Conservation (phyloP, 768 basidiomycete species). For the Psilocybe cyanescens region DNA sequence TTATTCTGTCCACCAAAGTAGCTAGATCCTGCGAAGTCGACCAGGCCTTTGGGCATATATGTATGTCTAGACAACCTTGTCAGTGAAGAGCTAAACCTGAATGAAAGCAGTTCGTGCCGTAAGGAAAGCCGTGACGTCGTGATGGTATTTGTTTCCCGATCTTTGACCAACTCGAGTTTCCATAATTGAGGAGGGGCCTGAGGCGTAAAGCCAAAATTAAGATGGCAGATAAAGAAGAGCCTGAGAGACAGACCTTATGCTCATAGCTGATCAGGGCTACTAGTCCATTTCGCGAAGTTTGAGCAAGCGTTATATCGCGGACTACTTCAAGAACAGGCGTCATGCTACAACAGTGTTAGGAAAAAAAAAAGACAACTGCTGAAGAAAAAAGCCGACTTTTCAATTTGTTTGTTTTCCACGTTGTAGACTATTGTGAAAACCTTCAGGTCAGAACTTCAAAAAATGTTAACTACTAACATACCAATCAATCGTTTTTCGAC, state of each 20-base stretch:
- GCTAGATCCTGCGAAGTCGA: slow-evolving; percentile 81
- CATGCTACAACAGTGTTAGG: slow-evolving; percentile 44
- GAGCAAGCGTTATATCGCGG: slow-evolving; percentile 67
- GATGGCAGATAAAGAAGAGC: not conserved
- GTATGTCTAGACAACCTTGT: slow-evolving; percentile 54
- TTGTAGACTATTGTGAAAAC: slow-evolving; percentile 58
- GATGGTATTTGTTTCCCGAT: slow-evolving; percentile 41
- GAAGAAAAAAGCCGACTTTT: slow-evolving; percentile 43
- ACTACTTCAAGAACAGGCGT: slow-evolving; percentile 77
- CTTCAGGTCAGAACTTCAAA: slow-evolving; percentile 4
- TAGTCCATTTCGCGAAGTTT: slow-evolving; percentile 48
- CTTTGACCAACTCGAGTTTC: slow-evolving; percentile 69
- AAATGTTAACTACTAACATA: slow-evolving; percentile 36
- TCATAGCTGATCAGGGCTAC: slow-evolving; percentile 76
- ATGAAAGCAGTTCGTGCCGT: slow-evolving; percentile 29
- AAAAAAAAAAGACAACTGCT: not conserved
- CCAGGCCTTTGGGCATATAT: slow-evolving; percentile 67
- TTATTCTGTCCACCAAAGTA: slow-evolving; percentile 84
- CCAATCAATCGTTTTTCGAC: slow-evolving; percentile 77
- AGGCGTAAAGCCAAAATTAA: not conserved
- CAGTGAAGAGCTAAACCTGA: slow-evolving; percentile 8
- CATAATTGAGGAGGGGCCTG: slow-evolving; percentile 81
- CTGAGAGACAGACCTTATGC: slow-evolving; percentile 57
- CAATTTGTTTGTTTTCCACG: slow-evolving; percentile 62
- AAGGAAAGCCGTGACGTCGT: slow-evolving; percentile 42